Percentiles rank a stretch among this genome's conserved stretches.
Evolutionary conservation across 345 rosid genomes (phyloP).

Genomic region (Pelargonium nanum): DNA sequence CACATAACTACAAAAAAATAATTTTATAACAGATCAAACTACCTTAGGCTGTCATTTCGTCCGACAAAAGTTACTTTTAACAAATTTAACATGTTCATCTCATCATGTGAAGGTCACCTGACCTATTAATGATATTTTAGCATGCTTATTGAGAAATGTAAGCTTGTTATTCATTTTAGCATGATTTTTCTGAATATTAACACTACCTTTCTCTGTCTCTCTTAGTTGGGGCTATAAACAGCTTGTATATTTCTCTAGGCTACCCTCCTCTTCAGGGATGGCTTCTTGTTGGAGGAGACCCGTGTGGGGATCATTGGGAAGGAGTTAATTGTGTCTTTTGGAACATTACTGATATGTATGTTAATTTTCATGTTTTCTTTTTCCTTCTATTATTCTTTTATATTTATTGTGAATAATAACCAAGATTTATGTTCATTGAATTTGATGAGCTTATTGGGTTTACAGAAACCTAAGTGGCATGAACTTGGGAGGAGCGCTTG

Average conservation of each 20-base stretch:
- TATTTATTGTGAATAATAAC: constrained; percentile 1
- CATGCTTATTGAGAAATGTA: neutral
- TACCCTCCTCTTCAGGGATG: constrained; percentile 56
- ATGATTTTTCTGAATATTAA: neutral
- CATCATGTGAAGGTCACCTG: no score
- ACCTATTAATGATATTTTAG: neutral
- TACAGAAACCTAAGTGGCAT: constrained; percentile 55
- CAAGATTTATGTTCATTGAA: neutral
- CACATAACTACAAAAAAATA: no score
- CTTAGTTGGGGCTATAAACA: constrained; percentile 65
- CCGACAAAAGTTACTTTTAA: no score
- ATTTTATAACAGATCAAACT: no score
- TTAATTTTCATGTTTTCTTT: constrained; percentile 6
- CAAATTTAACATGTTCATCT: no score
- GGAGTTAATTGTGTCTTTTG: constrained; percentile 73
- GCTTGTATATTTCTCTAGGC: constrained; percentile 50
- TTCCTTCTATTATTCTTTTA: constrained; percentile 10
- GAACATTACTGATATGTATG: constrained; percentile 73
- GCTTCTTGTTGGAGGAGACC: constrained; percentile 84
- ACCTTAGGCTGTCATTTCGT: no score
- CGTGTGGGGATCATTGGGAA: constrained; percentile 79
- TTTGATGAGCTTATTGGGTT: constrained; percentile 14
- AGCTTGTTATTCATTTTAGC: neutral
- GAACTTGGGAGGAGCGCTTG: constrained; percentile 60
- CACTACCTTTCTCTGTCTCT: neutral